Evolutionary conservation across 2,329 filamentous ascomycete species (phyloP), one percentile per base, ranked within the genome.

Genomic region (Monosporascus sp.): DNA sequence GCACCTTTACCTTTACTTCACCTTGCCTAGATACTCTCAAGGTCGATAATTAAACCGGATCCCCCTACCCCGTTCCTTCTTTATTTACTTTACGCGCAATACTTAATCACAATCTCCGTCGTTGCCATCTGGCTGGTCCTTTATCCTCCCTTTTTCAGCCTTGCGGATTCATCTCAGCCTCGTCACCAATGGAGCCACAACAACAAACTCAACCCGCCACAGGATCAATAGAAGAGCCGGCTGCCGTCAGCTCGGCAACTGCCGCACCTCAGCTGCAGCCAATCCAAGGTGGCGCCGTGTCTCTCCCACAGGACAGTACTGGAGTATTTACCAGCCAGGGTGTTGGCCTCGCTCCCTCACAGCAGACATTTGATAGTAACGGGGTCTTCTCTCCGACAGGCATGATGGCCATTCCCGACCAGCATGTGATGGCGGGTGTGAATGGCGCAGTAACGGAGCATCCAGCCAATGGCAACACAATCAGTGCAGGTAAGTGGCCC

Each of bases 401-500:
- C 27, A 51, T 51, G 39, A 38, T 39, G 27, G 4, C 45, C 4
- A 41, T 41, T 20, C 18, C 25, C n/a, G n/a, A 35, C 24, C 25
- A 46, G 17, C 43, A 46, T 15, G 25, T 11, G 24, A 27, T 27
- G 43, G n/a, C 43, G 25, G 43, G 24, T 17, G 6, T 24, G 22
- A 46, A 31, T 27, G 24, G 43, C 22, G 25, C 43, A 2, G 24
- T 9, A 25, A 18, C 24, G 5, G 20, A 27, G 17, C 61, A 60
- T 22, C 43, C 51, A 44, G 47, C 55, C 9, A 66, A 64, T 47
- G 58, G 59, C 31, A 63, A 58, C 49, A 47, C 52, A 15, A 70
- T 71, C 55, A 72, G 65, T 56, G 68, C 70, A 58, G 71, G 72
- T 72, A 63, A 54, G 57, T 35, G 37, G 37, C 25, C 14, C 39